Conservation (phyloP, 805 yeast genomes). For the Starmera caribaea region DNA sequence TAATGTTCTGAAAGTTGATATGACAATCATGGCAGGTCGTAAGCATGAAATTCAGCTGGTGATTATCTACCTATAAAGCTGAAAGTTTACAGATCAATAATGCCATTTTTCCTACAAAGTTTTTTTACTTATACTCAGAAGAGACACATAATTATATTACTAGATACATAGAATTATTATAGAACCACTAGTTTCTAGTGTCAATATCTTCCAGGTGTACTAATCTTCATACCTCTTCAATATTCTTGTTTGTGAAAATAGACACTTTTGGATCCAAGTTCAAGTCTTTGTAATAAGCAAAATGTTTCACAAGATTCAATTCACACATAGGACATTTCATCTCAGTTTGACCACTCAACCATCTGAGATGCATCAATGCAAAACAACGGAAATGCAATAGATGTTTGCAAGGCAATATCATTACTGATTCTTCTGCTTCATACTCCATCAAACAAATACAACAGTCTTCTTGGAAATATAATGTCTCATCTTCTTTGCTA, state of each 20-base stretch:
- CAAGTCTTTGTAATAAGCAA: conserved; percentile 1
- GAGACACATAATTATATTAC: too few relatives aligned
- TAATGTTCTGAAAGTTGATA: too few relatives aligned
- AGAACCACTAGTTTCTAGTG: too few relatives aligned
- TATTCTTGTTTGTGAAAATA: neutral
- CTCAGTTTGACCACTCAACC: neutral
- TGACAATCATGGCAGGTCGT: too few relatives aligned
- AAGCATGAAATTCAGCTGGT: too few relatives aligned
- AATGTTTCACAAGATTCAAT: conserved; percentile 1
- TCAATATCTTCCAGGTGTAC: neutral
- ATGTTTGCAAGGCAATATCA: neutral
- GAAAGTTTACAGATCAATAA: too few relatives aligned
- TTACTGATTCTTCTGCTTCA: neutral
- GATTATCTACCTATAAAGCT: too few relatives aligned
- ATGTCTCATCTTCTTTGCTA: too few relatives aligned
- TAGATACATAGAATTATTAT: too few relatives aligned
- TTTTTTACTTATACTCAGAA: too few relatives aligned
- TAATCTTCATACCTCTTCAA: neutral
- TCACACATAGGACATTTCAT: conserved; percentile 3
- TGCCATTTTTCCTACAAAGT: too few relatives aligned
- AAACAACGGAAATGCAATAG: conserved; percentile 1
- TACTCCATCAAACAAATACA: neutral
- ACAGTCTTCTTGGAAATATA: neutral
- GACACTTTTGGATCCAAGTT: neutral
- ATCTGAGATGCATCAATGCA: neutral